Percentiles rank a stretch among this genome's conserved stretches.
Evolutionary conservation across 2,329 filamentous ascomycete species (phyloP).

Genomic region (Pseudopyricularia cyperi): DNA sequence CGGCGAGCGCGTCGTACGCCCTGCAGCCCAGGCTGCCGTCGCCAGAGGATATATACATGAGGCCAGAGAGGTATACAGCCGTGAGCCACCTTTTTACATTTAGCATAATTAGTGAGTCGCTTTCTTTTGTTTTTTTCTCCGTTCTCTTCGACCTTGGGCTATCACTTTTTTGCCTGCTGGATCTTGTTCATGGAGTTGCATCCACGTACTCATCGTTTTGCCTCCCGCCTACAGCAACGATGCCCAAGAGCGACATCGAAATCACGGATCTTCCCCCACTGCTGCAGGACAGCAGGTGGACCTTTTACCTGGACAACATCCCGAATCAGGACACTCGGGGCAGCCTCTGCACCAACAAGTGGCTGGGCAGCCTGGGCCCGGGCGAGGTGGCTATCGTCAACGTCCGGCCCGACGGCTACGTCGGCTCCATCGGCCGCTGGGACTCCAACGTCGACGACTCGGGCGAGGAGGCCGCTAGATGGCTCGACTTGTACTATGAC

Average conservation of each 20-base stretch:
- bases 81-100: slow-evolving; percentile 60
- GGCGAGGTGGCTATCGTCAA: slow-evolving; percentile 51
- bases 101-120: slow-evolving; percentile 48
- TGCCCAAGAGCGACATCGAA: slow-evolving; percentile 50
- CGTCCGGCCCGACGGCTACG: slow-evolving; percentile 62
- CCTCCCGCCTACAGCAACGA: slow-evolving; percentile 28
- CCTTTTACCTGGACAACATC: slow-evolving; percentile 57
- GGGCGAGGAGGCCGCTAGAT: slow-evolving; percentile 36
- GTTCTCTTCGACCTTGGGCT: no score
- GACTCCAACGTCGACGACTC: slow-evolving; percentile 36
- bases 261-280: slow-evolving; percentile 49
- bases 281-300: slow-evolving; percentile 55
- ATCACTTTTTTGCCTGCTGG: no score
- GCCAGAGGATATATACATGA: slow-evolving; percentile 51
- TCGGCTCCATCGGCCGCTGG: slow-evolving; percentile 49
- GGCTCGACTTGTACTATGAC: slow-evolving; percentile 41
- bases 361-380: slow-evolving; percentile 45
- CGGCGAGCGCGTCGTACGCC: slow-evolving; percentile 48
- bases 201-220: no score
- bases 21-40: slow-evolving; percentile 42
- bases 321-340: slow-evolving; percentile 39
- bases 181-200: no score
- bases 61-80: slow-evolving; percentile 55
- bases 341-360: slow-evolving; percentile 50
- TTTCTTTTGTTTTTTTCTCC: no score